Conservation (phyloP, 345 rosid species). For the Salix udensis region DNA sequence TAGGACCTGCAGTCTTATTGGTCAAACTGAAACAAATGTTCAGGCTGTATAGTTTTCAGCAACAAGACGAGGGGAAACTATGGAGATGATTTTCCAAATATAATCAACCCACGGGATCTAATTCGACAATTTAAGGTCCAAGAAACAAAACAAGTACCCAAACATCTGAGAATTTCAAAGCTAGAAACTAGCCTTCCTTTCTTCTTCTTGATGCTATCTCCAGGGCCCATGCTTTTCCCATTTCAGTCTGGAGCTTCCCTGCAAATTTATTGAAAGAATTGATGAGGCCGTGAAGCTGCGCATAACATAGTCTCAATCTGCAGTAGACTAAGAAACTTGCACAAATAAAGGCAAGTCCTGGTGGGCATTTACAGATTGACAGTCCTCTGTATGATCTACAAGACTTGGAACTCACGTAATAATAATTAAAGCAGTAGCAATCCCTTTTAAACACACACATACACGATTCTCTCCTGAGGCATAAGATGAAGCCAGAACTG, state of each 20-base stretch:
- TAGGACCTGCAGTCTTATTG: background rate
- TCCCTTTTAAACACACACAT: no score
- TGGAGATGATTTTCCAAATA: background rate
- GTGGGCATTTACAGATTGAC: no score
- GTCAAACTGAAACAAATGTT: background rate
- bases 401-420: no score
- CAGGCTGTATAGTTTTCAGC: background rate
- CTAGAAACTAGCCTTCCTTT: conserved; percentile 17
- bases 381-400: no score
- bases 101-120: background rate
- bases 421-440: no score
- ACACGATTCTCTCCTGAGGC: no score
- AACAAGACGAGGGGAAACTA: background rate
- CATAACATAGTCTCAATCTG: no score
- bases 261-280: conserved; percentile 18
- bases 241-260: conserved; percentile 82
- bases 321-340: no score
- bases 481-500: no score
- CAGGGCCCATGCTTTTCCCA: conserved; percentile 85
- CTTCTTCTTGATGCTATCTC: conserved; percentile 76
- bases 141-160: background rate
- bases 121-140: background rate
- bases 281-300: no score
- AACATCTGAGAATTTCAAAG: background rate
- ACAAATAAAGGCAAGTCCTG: no score